Base-by-base conservation (phyloP, 2,329 filamentous ascomycete species). In the Coleophoma crateriformis region DNA sequence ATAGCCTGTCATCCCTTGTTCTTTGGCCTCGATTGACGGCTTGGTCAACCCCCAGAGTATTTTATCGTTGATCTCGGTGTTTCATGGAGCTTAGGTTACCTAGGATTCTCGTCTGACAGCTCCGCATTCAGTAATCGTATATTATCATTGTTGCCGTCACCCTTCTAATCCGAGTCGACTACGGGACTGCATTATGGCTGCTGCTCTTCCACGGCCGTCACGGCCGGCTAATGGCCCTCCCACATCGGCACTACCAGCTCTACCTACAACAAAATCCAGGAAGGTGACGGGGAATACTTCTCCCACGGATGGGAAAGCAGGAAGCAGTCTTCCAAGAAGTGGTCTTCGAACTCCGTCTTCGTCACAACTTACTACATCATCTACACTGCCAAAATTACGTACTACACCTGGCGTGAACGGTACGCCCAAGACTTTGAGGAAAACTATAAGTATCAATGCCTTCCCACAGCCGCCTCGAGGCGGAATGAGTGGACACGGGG, bases 381-480 rank as follows among this genome's bases (percentile, higher is more conserved):
- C 72, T 10, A 75, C 77, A 45, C 68, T 85, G 11, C 77, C 81
- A 5, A 74, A 80, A 14, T 72, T 80, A 15, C 79, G 78, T 51
- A 73, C 78, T 2, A 68, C 75, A 6, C 75, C 81, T 8, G 73
- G 72, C 34, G 69, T 82, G 13, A 83, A 80, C 54, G 72, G 73
- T 33, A 73, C 80, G 5, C 81, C 82, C 22, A 91, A 85, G 67
- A 82, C 84, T 1, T 69, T 96, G 49, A 83, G 90, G 54, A 95
- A 95, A 69, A 88, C 88, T 1, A 86, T 95, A 62, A 96, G 91
- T 75, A 95, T 96, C 63, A 92, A 91, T 64, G 85, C 90, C 1
- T 96, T 97, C 63, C 92, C 92, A 32, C 88, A 95, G 56, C 92
- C 92, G 13, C 92, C 92, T 13, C 84, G 84, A 58, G 81, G 83